Evolutionary conservation across 1,139 yeast species (phyloP).

Genomic region (Sugiyamaella japonica): DNA sequence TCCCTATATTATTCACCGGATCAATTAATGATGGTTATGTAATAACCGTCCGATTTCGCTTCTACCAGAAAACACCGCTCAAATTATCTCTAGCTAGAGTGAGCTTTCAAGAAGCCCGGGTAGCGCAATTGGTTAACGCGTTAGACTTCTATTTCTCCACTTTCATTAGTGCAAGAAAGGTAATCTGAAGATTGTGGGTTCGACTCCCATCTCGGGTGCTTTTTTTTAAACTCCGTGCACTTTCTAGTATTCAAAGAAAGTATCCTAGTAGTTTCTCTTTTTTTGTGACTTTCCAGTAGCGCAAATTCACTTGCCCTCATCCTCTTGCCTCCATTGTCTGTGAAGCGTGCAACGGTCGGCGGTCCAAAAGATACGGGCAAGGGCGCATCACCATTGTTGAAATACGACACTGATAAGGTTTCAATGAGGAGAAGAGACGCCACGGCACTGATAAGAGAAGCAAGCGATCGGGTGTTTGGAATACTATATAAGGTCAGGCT

Average conservation of each 20-base stretch:
- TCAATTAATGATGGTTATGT: no score
- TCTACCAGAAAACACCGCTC: no score
- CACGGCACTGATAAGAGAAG: not conserved
- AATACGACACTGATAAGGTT: not conserved
- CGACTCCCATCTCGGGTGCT: slow-evolving; percentile 60
- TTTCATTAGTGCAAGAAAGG: not conserved
- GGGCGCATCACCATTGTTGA: not conserved
- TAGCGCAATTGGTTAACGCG: slow-evolving; percentile 62
- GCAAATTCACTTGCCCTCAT: not conserved
- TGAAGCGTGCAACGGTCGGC: not conserved
- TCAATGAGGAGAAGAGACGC: not conserved
- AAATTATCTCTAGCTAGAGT: no score
- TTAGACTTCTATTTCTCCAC: slow-evolving; percentile 31
- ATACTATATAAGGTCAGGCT: no score
- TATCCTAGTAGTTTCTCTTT: not conserved
- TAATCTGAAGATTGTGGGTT: slow-evolving; percentile 58
- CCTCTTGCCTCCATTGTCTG: no score
- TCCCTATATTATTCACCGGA: no score
- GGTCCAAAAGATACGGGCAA: not conserved
- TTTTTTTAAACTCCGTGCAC: slow-evolving; percentile 19
- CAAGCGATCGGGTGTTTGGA: not conserved
- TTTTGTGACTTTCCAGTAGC: not conserved
- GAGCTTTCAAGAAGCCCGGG: slow-evolving; percentile 44
- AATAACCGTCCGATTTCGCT: no score
- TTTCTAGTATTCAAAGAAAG: not conserved